Base-by-base conservation (phyloP, 139 green algal species). In the Tetraselmis striata region DNA sequence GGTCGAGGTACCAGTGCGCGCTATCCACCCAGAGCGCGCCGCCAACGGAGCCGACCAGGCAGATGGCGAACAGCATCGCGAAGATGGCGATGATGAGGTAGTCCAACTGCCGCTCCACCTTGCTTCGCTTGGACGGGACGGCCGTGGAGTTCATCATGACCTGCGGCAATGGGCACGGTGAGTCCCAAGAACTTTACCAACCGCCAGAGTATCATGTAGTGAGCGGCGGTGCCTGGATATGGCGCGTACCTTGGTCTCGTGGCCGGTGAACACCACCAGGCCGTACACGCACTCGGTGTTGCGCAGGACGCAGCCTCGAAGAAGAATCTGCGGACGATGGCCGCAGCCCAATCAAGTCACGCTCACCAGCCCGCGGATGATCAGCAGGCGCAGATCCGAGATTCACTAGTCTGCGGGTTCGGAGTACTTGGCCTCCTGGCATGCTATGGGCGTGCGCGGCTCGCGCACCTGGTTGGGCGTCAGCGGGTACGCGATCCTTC, bases 51-150 rank as follows among this genome's bases (percentile, higher is more conserved):
- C 86, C 90, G 23, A 83, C 83, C 24, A 94, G 78, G 90, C 90
- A 94, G 83, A 97, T 90, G 76, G 77, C 79, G 78, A 93, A 88
- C 28, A 95, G 87, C 77, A 94, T 82, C 28, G 67, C 80, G 78
- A 97, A 95, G 87, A 95, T 93, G 87, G 92, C 88, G 58, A 94
- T 77, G 81, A 96, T 93, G 80, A 94, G 87, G 25, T 88, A 86
- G 85, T 97, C 92, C 31, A 95, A 85, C 27, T 84, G 87, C 24
- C 84, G 85, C 86, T 97, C 93, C 2, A 97, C 75, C 32, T 81
- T 59, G 82, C 76, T 89, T 81, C 91, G 88, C 88, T 97, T 97
- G 67, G 83, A 91, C 0, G 91, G 93, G 18, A 91, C 80, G 29
- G 85, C 80, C 5, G 87, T 93, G 23, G 90, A 67, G 86, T 97